Evolutionary conservation across 2,329 filamentous ascomycete genomes (phyloP).

Genomic region (Zasmidium citrigriseum): DNA sequence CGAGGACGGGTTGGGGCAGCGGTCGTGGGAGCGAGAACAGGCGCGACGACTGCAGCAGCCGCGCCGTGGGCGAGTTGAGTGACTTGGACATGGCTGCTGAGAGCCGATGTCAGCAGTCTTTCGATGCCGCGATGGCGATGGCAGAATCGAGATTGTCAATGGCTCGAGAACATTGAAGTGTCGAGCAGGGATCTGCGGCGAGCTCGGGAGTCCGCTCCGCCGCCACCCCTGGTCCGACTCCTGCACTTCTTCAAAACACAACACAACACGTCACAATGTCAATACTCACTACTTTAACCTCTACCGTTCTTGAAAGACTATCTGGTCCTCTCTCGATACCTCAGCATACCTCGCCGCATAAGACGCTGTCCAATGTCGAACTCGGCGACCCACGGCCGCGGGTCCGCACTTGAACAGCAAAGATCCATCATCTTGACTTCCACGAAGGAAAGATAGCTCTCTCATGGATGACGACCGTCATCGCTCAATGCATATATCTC

Average conservation of each 20-base stretch:
- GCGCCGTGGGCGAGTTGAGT: conserved; percentile 59
- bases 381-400: no score
- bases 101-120: background rate
- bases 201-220: background rate
- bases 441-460: no score
- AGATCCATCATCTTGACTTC: no score
- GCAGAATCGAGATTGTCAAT: background rate
- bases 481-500: no score
- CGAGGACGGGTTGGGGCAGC: conserved; percentile 61
- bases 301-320: background rate
- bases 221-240: background rate
- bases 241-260: no score
- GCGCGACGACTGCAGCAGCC: conserved; percentile 80
- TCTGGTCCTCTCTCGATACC: no score
- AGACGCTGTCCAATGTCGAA: no score
- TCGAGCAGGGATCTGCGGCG: background rate
- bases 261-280: no score
- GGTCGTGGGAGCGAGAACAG: conserved; percentile 84
- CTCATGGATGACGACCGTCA: no score
- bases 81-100: conserved; percentile 37
- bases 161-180: background rate
- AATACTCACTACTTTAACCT: background rate
- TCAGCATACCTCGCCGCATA: no score
- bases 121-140: background rate
- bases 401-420: no score